Base-by-base conservation (phyloP, 2,329 filamentous ascomycete genomes). In the Fusarium chuoi region DNA sequence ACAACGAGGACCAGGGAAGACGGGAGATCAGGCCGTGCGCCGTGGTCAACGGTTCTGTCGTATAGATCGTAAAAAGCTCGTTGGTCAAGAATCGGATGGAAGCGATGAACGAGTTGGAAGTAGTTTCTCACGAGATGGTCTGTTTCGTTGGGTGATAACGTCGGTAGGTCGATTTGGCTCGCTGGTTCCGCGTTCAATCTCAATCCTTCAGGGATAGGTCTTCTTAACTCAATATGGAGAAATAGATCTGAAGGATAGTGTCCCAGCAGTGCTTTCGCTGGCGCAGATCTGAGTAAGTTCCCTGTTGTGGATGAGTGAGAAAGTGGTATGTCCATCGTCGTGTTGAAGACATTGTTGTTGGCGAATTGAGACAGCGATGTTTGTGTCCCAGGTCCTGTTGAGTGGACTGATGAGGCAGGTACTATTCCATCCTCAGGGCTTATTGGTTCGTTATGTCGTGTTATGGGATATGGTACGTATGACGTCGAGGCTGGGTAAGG, bases 301-400 rank as follows among this genome's bases (percentile, higher is more conserved):
- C 73, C 73, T 0, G 71, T 66, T 0, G 73, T 76, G 1, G 73
- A 74, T 1, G 73, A 75, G 15, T 75, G 73, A 9, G 70, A 76
- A 1, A 75, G 26, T 0, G 73, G 73, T 10, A 75, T 75, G 17
- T 74, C 73, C 73, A 75, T 75, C 0, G 73, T 75, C 5, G 73
- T 75, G 41, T 75, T 75, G 33, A 75, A 71, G 2, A 72, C 73
- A 60, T 74, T 75, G 7, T 65, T 71, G 13, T 76, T 76, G 3
- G 73, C 74, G 20, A 75, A 74, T 15, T 76, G 73, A 0, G 70
- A 63, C 0, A 74, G 15, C 0, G 71, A 74, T 3, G 67, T 60
- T 24, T 72, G 71, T 0, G 63, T 66, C 8, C 64, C 70, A 1
- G 73, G 70, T 1, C 70, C 56, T 8, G 68, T 64, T 15, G 73